Evolutionary conservation across 768 basidiomycete species (phyloP).

Genomic region (Leccinum rimulosum): DNA sequence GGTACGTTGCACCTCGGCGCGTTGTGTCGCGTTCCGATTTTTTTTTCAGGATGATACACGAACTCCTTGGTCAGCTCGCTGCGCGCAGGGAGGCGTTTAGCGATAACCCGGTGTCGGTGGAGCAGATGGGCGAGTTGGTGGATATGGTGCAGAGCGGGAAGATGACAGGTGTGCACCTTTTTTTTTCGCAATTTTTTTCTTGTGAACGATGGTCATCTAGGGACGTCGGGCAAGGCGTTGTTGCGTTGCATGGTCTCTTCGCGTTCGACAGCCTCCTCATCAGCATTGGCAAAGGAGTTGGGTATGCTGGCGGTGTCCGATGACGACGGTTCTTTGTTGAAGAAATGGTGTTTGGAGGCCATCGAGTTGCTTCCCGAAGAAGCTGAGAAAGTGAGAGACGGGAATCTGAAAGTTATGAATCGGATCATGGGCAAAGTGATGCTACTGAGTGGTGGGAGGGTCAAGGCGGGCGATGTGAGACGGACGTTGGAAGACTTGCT

Average conservation of each 20-base stretch:
- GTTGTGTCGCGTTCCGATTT: neutral
- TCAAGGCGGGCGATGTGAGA: constrained; percentile 64
- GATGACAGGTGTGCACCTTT: constrained; percentile 59
- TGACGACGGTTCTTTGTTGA: constrained; percentile 40
- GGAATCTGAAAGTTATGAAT: constrained; percentile 74
- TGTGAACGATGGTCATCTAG: constrained; percentile 34
- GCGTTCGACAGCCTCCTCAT: constrained; percentile 35
- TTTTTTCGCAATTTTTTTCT: neutral
- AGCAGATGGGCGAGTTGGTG: constrained; percentile 73
- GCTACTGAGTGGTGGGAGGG: constrained; percentile 72
- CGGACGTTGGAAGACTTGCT: constrained; percentile 50
- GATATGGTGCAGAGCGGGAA: constrained; percentile 63
- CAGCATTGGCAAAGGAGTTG: constrained; percentile 47
- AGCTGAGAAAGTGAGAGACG: constrained; percentile 59
- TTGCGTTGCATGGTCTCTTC: constrained; percentile 67
- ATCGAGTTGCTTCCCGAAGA: constrained; percentile 67
- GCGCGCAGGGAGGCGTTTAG: constrained; percentile 53
- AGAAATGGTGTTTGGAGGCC: constrained; percentile 57
- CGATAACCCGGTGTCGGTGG: constrained; percentile 56
- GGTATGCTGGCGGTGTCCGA: constrained; percentile 43
- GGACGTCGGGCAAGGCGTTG: constrained; percentile 74
- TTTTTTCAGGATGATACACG: constrained; percentile 75
- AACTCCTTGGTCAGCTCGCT: constrained; percentile 77
- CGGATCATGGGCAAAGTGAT: constrained; percentile 57
- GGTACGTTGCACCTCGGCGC: constrained; percentile 45